Conservation (phyloP, 768 basidiomycete species). For the Hydnomerulius pinastri region DNA sequence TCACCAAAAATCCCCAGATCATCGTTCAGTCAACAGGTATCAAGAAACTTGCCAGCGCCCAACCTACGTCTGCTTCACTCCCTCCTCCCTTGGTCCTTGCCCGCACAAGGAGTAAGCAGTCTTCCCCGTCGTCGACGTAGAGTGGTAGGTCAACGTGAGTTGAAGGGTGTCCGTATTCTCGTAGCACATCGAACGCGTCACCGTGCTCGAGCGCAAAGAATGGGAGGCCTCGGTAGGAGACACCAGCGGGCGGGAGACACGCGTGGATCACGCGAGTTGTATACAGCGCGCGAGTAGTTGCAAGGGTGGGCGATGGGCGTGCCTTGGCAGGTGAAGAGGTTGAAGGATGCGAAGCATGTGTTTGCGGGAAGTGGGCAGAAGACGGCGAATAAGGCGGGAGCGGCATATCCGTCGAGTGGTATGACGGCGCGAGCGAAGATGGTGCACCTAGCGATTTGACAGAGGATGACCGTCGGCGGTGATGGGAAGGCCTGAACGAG, state of each 20-base stretch:
- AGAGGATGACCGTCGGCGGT: conserved; percentile 35
- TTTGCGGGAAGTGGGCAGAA: conserved; percentile 14
- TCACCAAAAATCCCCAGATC: neutral
- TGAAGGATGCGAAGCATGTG: conserved; percentile 16
- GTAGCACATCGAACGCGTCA: conserved; percentile 65
- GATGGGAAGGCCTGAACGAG: conserved; percentile 32
- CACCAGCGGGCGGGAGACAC: conserved; percentile 62
- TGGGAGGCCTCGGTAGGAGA: conserved; percentile 71
- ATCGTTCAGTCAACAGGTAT: conserved; percentile 50
- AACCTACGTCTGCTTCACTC: conserved; percentile 53
- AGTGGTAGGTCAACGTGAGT: conserved; percentile 72
- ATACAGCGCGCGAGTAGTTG: conserved; percentile 54
- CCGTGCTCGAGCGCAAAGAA: conserved; percentile 72
- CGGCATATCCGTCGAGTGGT: conserved; percentile 22
- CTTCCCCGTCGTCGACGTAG: conserved; percentile 75
- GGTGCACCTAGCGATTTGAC: conserved; percentile 36
- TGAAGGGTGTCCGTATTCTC: conserved; percentile 79
- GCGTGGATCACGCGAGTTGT: conserved; percentile 68
- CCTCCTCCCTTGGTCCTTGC: conserved; percentile 35
- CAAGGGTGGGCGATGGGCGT: conserved; percentile 26
- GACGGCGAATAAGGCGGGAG: conserved; percentile 25
- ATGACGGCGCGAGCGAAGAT: conserved; percentile 24
- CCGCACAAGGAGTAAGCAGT: conserved; percentile 75
- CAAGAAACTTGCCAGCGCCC: conserved; percentile 83
- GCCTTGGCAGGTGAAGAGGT: conserved; percentile 7